phyloP scores from a whole-genome alignment of 129 eudicot species.

The Arctium lappa region DNA sequence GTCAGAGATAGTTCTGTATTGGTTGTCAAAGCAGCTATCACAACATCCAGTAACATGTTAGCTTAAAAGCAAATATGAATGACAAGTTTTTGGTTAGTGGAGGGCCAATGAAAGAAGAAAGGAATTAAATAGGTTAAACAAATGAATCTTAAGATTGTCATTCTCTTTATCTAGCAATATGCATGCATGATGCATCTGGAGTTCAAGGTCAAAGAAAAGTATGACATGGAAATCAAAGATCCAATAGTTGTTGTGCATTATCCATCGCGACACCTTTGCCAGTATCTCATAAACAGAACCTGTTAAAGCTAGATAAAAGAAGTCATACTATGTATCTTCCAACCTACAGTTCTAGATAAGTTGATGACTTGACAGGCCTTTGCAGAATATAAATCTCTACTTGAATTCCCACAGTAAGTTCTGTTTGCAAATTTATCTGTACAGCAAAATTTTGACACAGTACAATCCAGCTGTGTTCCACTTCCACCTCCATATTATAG shows the following conservation, averaged over 20 bases:
- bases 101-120: background rate
- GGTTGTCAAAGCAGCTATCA: background rate
- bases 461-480: background rate
- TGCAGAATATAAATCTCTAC: background rate
- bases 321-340: background rate
- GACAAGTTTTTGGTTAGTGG: background rate
- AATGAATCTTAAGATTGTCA: background rate
- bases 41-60: conserved; percentile 5
- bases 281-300: background rate
- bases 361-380: background rate
- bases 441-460: background rate
- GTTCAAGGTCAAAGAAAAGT: background rate
- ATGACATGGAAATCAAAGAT: background rate
- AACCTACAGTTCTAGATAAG: background rate
- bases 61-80: background rate
- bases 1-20: conserved; percentile 10
- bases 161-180: background rate
- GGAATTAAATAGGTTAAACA: background rate
- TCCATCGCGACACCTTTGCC: background rate
- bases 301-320: background rate
- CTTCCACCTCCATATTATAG: background rate
- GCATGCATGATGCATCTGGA: background rate
- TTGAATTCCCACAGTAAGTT: background rate
- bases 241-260: background rate
- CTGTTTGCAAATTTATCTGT: background rate